Base-by-base conservation (phyloP, 1,284 basidiomycete genomes). In the Macrocystidia cucumis region DNA sequence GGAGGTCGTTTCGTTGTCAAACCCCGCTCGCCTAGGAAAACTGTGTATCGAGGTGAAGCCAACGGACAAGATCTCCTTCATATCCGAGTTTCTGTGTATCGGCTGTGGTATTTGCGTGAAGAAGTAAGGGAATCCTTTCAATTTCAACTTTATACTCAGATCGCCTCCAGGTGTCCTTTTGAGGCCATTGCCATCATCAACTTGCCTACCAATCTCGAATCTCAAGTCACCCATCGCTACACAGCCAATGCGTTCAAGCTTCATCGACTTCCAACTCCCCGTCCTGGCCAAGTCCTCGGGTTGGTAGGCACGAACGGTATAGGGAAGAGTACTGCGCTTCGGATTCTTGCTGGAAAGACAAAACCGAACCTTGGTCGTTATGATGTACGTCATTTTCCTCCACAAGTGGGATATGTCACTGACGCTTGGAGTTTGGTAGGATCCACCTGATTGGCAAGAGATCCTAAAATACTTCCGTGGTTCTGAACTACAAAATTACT, bases 41-140 rank as follows among this genome's bases (percentile, higher is more conserved):
- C 71, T 97, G 18, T 98, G 93, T 72, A 97, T 97, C 51, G 93
- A 97, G 65, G 93, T 98, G 46, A 91, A 90, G 56, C 61, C 91
- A 9, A 74, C 81, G 9, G 89, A 95, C 66, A 95, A 93, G 71
- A 96, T 96, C 62, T 86, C 93, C 2, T 96, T 92, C 74, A 85
- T 98, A 62, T 97, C 93, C 19, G 92, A 97, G 61, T 91, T 93
- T 58, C 66, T 98, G 37, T 95, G 91, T 58, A 95, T 95, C 45
- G 91, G 91, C 53, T 97, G 92, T 62, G 92, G 92, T 86, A 96
- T 96, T 54, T 97, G 93, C 59, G 91, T 95, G 29, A 96, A 96
- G 67, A 96, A 95, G 91, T 95, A 51, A 57, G 84, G 61, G 16
- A 13, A 34, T 2, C 21, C 19, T 7, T 22, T 32, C 12, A 12